phyloP scores from a whole-genome alignment of 2,329 filamentous ascomycete species.

The Trichocomaceae sp. region DNA sequence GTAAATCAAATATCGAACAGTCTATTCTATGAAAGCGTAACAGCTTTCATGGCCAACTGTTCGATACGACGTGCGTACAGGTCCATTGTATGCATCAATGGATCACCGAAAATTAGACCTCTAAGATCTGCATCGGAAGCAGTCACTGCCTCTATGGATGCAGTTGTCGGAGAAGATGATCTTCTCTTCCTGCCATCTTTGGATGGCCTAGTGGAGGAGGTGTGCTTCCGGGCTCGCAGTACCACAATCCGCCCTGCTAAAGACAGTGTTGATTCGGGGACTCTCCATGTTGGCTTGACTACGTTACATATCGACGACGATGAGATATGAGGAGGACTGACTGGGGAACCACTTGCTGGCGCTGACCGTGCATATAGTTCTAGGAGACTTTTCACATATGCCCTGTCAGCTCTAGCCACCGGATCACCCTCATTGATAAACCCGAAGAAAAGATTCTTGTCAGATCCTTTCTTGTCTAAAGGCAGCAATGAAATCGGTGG shows the following conservation, averaged over 20 bases:
- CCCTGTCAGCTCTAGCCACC: constrained; percentile 67
- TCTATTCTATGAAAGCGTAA: constrained; percentile 23
- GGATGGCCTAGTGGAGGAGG: constrained; percentile 21
- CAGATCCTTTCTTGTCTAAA: constrained; percentile 44
- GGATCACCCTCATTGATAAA: constrained; percentile 86
- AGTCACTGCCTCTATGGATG: constrained; percentile 8
- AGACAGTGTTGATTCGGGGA: constrained; percentile 61
- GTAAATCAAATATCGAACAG: background rate
- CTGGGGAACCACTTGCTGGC: constrained; percentile 30
- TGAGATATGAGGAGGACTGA: constrained; percentile 2
- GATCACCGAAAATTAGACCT: constrained; percentile 72
- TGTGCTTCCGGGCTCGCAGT: constrained; percentile 38
- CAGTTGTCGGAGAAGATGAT: constrained; percentile 17
- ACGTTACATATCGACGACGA: constrained; percentile 5
- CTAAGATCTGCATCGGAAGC: constrained; percentile 61
- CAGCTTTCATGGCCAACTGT: constrained; percentile 61
- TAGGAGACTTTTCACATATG: constrained; percentile 65
- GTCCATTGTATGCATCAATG: constrained; percentile 71
- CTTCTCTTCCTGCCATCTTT: constrained; percentile 52
- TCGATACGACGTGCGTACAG: constrained; percentile 69
- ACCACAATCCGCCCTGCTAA: constrained; percentile 65
- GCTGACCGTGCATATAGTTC: constrained; percentile 61
- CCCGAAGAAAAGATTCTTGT: constrained; percentile 67
- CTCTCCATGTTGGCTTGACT: constrained; percentile 47
- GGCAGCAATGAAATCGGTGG: constrained; percentile 70